Conservation (phyloP, 192 early-diverging fungal genomes). For the Entophlyctis helioformis region DNA sequence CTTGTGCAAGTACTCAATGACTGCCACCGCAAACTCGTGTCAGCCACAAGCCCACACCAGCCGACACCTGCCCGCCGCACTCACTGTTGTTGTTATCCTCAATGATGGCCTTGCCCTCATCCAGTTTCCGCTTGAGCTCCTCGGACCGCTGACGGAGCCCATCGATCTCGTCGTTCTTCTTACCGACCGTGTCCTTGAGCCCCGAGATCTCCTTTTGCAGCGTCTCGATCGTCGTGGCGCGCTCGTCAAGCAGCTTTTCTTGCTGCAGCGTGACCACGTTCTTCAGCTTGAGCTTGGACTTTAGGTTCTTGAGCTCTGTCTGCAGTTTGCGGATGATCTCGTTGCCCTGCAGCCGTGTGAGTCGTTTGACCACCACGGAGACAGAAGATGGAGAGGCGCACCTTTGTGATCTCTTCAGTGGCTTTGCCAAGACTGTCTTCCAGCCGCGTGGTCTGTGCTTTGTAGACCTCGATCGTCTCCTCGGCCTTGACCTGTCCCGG, state of each 20-base stretch:
- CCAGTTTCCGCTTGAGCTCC: conserved; percentile 18
- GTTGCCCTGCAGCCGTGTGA: too few relatives aligned
- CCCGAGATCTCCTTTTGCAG: conserved; percentile 25
- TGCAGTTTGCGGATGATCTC: conserved; percentile 47
- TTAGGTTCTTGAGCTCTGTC: conserved; percentile 28
- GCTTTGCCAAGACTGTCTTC: conserved; percentile 17
- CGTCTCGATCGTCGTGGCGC: conserved; percentile 14
- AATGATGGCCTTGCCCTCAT: conserved; percentile 35
- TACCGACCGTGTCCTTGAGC: conserved; percentile 11
- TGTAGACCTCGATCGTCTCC: conserved; percentile 15
- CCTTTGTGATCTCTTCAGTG: conserved; percentile 32
- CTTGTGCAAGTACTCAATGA: conserved; percentile 55
- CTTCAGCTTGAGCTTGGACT: conserved; percentile 43
- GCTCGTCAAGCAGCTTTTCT: conserved; percentile 43
- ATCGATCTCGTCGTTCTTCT: conserved; percentile 6
- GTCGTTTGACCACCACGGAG: not conserved
- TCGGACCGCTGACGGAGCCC: conserved; percentile 5
- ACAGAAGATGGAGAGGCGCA: too few relatives aligned
- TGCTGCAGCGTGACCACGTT: conserved; percentile 46
- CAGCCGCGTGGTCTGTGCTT: conserved; percentile 13
- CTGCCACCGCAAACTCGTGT: conserved; percentile 6
- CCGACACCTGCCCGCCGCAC: not conserved
- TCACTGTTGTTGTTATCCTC: conserved; percentile 43
- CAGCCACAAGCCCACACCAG: not conserved
- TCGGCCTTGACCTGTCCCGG: conserved; percentile 19